Evolutionary conservation across 2,329 filamentous ascomycete species (phyloP).

Genomic region (Penicillium glabrum): DNA sequence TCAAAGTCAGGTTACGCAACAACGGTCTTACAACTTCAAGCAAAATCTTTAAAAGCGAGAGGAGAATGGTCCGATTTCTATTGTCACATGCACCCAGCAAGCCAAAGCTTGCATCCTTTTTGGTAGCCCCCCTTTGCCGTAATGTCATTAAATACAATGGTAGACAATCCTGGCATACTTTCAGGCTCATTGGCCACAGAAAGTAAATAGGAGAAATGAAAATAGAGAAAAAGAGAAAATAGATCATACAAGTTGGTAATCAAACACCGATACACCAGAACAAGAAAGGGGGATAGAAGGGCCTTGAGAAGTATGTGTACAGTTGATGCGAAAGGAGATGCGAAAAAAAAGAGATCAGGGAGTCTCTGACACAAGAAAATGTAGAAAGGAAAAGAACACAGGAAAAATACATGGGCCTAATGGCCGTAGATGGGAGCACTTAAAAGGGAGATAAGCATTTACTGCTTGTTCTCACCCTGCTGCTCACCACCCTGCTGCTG

Average conservation of each 20-base stretch:
- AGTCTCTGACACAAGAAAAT: constrained; percentile 24
- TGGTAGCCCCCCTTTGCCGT: constrained; percentile 35
- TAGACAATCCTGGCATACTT: constrained; percentile 33
- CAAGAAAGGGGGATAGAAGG: constrained; percentile 25
- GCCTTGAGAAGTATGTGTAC: constrained; percentile 37
- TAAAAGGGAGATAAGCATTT: constrained; percentile 32
- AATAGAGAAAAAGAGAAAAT: constrained; percentile 18
- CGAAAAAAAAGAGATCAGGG: constrained; percentile 14
- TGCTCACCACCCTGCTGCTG: constrained; percentile 51
- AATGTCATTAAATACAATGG: constrained; percentile 43
- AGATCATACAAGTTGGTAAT: constrained; percentile 26
- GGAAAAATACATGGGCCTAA: constrained; percentile 29
- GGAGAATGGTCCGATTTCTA: constrained; percentile 44
- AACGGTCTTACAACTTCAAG: constrained; percentile 5
- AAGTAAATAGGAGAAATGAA: constrained; percentile 27
- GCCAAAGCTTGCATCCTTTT: constrained; percentile 34
- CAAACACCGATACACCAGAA: constrained; percentile 40
- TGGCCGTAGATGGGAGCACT: constrained; percentile 28
- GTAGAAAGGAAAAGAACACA: constrained; percentile 15
- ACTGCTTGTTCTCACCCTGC: constrained; percentile 66
- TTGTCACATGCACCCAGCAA: constrained; percentile 36
- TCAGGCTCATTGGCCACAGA: constrained; percentile 16
- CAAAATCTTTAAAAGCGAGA: constrained; percentile 28
- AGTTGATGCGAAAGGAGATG: constrained; percentile 35
- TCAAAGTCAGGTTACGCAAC: constrained; percentile 1